Evolutionary conservation across 306 rosid genomes (phyloP).

Genomic region (Vigna angularis): DNA sequence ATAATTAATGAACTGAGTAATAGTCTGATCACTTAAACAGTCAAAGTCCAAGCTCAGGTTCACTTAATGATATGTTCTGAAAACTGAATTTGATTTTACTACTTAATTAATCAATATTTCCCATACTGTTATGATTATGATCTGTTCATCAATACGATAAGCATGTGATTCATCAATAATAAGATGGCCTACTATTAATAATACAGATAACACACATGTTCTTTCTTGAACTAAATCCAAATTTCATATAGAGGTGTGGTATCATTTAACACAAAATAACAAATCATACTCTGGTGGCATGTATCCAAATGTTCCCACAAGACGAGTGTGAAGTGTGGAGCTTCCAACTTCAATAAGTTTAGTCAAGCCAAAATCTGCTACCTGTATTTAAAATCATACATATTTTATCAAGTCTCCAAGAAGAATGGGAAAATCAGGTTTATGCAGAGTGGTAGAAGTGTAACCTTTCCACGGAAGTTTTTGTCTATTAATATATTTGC

Average conservation of each 20-base stretch:
- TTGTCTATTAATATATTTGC: conserved; percentile 87
- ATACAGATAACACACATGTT: background rate
- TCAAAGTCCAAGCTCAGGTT: background rate
- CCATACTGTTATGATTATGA: background rate
- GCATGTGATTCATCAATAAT: background rate
- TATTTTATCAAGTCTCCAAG: background rate
- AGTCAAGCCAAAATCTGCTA: conserved; percentile 89
- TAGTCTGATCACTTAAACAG: too few relatives aligned
- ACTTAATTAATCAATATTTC: background rate
- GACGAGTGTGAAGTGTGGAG: conserved; percentile 71
- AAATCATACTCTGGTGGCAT: conserved; percentile 93
- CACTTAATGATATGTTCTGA: background rate
- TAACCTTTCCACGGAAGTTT: conserved; percentile 78
- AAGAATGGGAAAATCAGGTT: conserved; percentile 11
- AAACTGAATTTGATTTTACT: background rate
- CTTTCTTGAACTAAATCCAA: background rate
- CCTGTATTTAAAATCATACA: conserved; percentile 51
- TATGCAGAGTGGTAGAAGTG: conserved; percentile 1
- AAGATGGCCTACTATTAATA: background rate
- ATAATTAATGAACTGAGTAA: too few relatives aligned
- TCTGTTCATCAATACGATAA: background rate
- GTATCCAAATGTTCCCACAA: conserved; percentile 94
- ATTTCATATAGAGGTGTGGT: background rate
- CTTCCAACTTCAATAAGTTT: conserved; percentile 84
- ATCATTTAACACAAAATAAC: background rate